Evolutionary conservation across 371 early-diverging fungal species (phyloP), one percentile per base, ranked within the genome.

Genomic region (Mortierella sp.): DNA sequence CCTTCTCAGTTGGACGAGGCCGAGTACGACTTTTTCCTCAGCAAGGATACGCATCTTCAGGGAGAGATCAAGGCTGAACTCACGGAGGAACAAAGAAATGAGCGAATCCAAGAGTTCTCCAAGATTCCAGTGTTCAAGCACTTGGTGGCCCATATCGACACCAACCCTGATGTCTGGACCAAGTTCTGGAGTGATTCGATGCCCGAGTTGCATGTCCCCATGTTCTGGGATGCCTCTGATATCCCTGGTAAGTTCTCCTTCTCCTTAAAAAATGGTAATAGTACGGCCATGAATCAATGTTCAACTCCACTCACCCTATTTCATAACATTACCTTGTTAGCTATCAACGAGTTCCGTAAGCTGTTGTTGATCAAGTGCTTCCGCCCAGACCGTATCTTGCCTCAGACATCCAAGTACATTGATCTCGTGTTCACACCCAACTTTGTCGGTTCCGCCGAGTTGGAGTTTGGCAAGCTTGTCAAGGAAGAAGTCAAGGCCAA

Each of bases 381-480:
- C 81, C 90, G 97, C 43, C 93, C 99, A 3, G 98, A 97, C 76
- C 90, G 95, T 24, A 62, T 98, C 24, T 69, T 93, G 24, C 83
- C 93, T 16, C 90, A 95, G 1, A 86, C 94, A 0, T 71, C 84
- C n/a, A 83, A 86, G 21, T 92, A 94, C 73, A 87, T 94, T n/a
- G 86, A 93, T 8, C 83, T 86, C 6, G 88, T 93, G 31, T 96
- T 98, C 76, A 90, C 85, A 59, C 61, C 73, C 31, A 81, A 82
- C 27, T 89, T 87, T 81, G 79, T 85, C 48, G 82, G 82, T 59
- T 82, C 82, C 27, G 81, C 85, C 16, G 94, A 93, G 27, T 76
- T 94, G 47, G 88, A 92, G 53, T 78, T 97, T 55, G 83, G 86
- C 21, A 79, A 86, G 27, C 76, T 98, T 23, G 93, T 95, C 0